phyloP scores from a whole-genome alignment of 306 rosid species.

The Fagus crenata region DNA sequence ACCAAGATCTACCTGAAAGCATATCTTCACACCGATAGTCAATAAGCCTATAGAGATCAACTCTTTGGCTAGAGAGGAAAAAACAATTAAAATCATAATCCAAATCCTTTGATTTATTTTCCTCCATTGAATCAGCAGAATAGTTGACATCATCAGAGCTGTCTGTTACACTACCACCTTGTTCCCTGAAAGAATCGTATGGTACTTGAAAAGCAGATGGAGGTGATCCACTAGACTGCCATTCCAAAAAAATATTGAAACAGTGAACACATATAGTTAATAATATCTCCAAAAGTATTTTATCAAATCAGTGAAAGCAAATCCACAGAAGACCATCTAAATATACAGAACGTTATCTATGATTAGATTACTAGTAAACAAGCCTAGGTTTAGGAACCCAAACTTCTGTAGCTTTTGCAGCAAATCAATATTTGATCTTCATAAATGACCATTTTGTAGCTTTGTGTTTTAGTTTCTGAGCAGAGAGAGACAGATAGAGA shows the following conservation, averaged over 20 bases:
- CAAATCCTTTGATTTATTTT: slow-evolving; percentile 53
- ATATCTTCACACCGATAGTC: slow-evolving; percentile 91
- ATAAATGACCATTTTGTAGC: not conserved
- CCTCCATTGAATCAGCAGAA: slow-evolving; percentile 34
- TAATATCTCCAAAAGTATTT: slow-evolving; percentile 18
- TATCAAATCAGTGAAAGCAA: slow-evolving; percentile 19
- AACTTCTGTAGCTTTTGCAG: slow-evolving; percentile 10
- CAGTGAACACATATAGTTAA: slow-evolving; percentile 19
- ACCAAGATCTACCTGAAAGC: slow-evolving; percentile 62
- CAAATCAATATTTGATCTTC: slow-evolving; percentile 1
- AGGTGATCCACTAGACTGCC: slow-evolving; percentile 98
- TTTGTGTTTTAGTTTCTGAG: not conserved
- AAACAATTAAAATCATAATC: slow-evolving; percentile 74
- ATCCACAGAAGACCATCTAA: slow-evolving; percentile 14
- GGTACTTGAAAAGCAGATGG: slow-evolving; percentile 92
- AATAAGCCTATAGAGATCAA: slow-evolving; percentile 69
- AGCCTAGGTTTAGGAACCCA: not conserved
- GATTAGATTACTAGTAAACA: slow-evolving; percentile 11
- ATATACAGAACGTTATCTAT: not conserved
- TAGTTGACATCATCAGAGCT: slow-evolving; percentile 40
- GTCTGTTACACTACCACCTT: slow-evolving; percentile 41
- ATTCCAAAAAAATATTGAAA: slow-evolving; percentile 42
- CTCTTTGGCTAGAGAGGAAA: slow-evolving; percentile 80
- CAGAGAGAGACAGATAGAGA: slow-evolving; percentile 9
- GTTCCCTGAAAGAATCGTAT: slow-evolving; percentile 73